Conservation (phyloP, 805 yeast species). For the Nakazawaea pomicola region DNA sequence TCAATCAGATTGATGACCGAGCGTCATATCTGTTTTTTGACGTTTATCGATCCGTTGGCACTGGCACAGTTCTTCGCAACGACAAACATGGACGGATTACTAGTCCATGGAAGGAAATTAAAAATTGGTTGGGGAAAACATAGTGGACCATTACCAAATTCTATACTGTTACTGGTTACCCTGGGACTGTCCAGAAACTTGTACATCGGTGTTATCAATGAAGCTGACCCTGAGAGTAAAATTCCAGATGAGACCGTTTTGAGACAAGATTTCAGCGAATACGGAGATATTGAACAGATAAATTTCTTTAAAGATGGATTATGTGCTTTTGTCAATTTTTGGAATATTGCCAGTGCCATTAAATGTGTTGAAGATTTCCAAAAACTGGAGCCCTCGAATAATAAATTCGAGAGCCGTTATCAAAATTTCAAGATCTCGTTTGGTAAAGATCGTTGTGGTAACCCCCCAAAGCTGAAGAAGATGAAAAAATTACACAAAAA, state of each 20-base stretch:
- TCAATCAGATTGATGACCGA: slow-evolving; percentile 45
- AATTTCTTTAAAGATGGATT: slow-evolving; percentile 63
- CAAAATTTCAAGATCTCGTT: slow-evolving; percentile 52
- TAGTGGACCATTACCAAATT: slow-evolving; percentile 55
- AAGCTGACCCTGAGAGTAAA: slow-evolving; percentile 25
- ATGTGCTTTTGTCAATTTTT: slow-evolving; percentile 73
- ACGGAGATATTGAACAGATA: slow-evolving; percentile 74
- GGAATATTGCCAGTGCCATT: slow-evolving; percentile 59
- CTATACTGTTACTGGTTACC: slow-evolving; percentile 57
- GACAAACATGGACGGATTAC: slow-evolving; percentile 52
- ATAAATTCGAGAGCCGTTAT: slow-evolving; percentile 40
- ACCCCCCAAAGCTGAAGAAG: slow-evolving; percentile 50
- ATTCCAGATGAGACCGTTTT: slow-evolving; percentile 46
- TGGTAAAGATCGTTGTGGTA: slow-evolving; percentile 81
- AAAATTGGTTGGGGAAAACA: slow-evolving; percentile 73
- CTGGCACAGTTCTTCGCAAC: slow-evolving; percentile 65
- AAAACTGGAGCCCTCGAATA: too few relatives aligned
- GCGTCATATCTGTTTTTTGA: slow-evolving; percentile 60
- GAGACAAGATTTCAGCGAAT: slow-evolving; percentile 53
- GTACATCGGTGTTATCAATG: slow-evolving; percentile 57
- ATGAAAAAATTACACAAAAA: slow-evolving; percentile 31
- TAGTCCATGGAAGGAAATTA: slow-evolving; percentile 55
- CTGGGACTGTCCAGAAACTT: slow-evolving; percentile 76
- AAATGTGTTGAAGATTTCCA: slow-evolving; percentile 57
- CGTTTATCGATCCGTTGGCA: slow-evolving; percentile 58